Percentiles rank a stretch among this genome's conserved stretches.
Evolutionary conservation across 1,139 yeast species (phyloP).

Genomic region (Yamadazyma dendronema): DNA sequence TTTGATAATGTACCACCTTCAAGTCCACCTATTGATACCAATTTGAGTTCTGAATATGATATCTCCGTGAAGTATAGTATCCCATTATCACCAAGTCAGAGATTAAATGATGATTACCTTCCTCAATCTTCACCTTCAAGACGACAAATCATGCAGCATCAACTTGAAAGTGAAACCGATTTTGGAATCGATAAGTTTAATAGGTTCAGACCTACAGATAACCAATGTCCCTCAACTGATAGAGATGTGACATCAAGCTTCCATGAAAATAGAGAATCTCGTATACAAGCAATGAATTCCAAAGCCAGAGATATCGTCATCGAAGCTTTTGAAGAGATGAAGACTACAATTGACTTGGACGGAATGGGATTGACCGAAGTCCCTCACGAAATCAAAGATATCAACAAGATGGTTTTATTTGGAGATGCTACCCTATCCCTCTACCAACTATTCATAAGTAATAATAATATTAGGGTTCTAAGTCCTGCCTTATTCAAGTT

Average conservation of each 20-base stretch:
- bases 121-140: conserved; percentile 11
- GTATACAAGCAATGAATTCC: conserved; percentile 15
- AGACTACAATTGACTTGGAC: conserved; percentile 35
- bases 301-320: conserved; percentile 35
- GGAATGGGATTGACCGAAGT: conserved; percentile 36
- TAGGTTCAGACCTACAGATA: conserved; percentile 32
- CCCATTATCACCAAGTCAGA: conserved; percentile 17
- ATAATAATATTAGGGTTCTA: conserved; percentile 31
- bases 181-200: conserved; percentile 48
- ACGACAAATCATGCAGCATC: conserved; percentile 6
- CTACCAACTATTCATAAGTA: conserved; percentile 39
- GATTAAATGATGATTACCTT: conserved; percentile 7
- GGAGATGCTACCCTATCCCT: conserved; percentile 24
- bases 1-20: conserved; percentile 14
- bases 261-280: conserved; percentile 11
- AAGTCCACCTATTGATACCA: conserved; percentile 15
- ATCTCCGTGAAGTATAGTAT: conserved; percentile 11
- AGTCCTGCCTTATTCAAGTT: conserved; percentile 42
- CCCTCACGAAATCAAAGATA: conserved; percentile 45
- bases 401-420: conserved; percentile 43
- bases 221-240: conserved; percentile 32
- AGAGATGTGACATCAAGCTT: conserved; percentile 16
- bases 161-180: conserved; percentile 42
- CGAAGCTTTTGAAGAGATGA: conserved; percentile 40
- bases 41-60: conserved; percentile 16